A percentile compares a stretch with the other conserved stretches of the same genome.
Conservation (phyloP, 2,329 filamentous ascomycete genomes). For the Clonostachys rhizophaga region DNA sequence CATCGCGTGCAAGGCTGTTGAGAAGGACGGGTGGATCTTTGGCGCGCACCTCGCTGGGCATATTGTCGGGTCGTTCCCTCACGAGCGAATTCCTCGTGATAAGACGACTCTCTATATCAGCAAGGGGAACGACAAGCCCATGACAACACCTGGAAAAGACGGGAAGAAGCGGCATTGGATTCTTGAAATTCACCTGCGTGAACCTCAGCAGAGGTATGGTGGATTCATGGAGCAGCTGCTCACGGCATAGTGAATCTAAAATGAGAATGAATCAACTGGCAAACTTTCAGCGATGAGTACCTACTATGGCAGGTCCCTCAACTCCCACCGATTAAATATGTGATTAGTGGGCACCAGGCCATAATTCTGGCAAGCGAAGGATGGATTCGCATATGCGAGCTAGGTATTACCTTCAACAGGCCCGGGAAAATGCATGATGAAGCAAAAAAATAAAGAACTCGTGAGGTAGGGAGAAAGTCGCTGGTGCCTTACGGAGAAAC, state of each 20-base stretch:
- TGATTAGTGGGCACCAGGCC: too few relatives aligned
- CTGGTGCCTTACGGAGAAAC: too few relatives aligned
- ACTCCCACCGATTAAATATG: too few relatives aligned
- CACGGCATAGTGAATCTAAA: slow-evolving; percentile 6
- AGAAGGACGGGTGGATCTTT: slow-evolving; percentile 34
- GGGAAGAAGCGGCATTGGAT: slow-evolving; percentile 43
- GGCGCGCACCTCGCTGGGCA: slow-evolving; percentile 40
- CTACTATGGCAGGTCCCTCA: too few relatives aligned
- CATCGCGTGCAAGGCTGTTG: slow-evolving; percentile 30
- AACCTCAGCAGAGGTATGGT: slow-evolving; percentile 26
- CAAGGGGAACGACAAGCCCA: slow-evolving; percentile 32
- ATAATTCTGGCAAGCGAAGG: too few relatives aligned
- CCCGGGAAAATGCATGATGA: too few relatives aligned
- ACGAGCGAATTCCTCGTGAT: slow-evolving; percentile 44
- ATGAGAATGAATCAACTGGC: too few relatives aligned
- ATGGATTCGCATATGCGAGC: too few relatives aligned
- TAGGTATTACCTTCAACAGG: too few relatives aligned
- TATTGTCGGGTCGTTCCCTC: slow-evolving; percentile 43
- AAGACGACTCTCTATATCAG: slow-evolving; percentile 37
- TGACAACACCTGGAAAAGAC: slow-evolving; percentile 29
- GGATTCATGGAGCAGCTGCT: slow-evolving; percentile 37
- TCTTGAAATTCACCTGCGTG: slow-evolving; percentile 40
- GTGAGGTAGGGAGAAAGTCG: too few relatives aligned
- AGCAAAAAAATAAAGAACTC: too few relatives aligned
- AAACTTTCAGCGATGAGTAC: too few relatives aligned